phyloP scores from a whole-genome alignment of 208 protist species.

The Strigomonas oncopelti region DNA sequence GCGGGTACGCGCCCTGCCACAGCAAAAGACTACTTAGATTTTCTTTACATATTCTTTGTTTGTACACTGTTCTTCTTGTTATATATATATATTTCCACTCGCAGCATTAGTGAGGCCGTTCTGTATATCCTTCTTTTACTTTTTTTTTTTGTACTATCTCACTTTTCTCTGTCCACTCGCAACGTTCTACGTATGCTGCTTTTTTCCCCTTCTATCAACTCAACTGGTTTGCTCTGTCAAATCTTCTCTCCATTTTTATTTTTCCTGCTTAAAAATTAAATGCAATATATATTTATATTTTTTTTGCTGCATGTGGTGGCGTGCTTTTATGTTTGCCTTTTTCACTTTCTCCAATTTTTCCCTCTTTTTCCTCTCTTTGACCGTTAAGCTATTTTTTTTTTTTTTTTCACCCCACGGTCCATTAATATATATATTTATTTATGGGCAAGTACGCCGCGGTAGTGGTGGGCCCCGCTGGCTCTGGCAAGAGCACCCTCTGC shows the following conservation, averaged over 20 bases:
- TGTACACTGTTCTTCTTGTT: slow-evolving; percentile 7
- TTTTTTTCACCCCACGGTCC: not conserved
- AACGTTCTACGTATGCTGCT: slow-evolving; percentile 1
- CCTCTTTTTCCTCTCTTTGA: not conserved
- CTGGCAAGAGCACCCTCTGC: slow-evolving; percentile 91
- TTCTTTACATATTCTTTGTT: not conserved
- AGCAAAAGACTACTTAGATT: not conserved
- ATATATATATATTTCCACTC: not conserved
- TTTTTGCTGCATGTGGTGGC: not conserved
- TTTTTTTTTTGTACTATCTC: not conserved
- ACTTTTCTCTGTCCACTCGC: not conserved
- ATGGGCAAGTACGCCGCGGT: slow-evolving; percentile 90
- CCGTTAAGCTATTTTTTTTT: slow-evolving; percentile 6
- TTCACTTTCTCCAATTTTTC: not conserved
- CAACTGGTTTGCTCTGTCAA: not conserved
- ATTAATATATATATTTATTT: slow-evolving; percentile 12
- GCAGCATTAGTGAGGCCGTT: not conserved
- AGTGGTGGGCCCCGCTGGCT: slow-evolving; percentile 90
- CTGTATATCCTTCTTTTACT: not conserved
- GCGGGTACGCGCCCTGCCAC: not conserved
- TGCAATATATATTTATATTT: not conserved
- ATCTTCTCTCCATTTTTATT: not conserved
- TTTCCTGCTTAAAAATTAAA: not conserved
- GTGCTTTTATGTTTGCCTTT: not conserved
- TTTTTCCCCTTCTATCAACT: slow-evolving; percentile 8